A percentile compares a stretch with the other conserved stretches of the same genome.
phyloP scores from a whole-genome alignment of 2,329 filamentous ascomycete species.

The Xylaria sp. region DNA sequence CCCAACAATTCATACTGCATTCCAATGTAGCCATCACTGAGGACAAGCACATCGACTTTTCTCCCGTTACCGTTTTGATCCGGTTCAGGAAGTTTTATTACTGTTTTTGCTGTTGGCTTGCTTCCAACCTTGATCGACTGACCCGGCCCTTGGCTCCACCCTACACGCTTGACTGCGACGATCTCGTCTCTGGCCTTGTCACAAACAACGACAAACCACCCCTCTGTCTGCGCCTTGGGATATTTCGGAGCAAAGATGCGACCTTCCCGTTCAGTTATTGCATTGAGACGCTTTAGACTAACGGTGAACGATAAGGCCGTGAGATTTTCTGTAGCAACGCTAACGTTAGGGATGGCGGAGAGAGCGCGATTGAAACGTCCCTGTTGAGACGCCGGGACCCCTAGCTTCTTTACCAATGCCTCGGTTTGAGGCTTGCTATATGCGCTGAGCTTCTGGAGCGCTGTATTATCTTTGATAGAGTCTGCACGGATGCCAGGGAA shows the following conservation, averaged over 20 bases:
- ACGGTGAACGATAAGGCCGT: slow-evolving; percentile 73
- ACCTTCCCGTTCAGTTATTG: slow-evolving; percentile 70
- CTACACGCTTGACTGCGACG: slow-evolving; percentile 84
- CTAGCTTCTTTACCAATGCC: slow-evolving; percentile 62
- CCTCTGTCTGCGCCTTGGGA: slow-evolving; percentile 93
- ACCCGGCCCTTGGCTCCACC: slow-evolving; percentile 65
- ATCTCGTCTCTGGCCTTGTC: slow-evolving; percentile 77
- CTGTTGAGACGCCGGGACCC: slow-evolving; percentile 58
- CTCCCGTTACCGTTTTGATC: slow-evolving; percentile 58
- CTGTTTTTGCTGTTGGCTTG: slow-evolving; percentile 64
- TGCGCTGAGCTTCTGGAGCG: slow-evolving; percentile 55
- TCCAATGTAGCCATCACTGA: slow-evolving; percentile 89
- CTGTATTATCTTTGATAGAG: slow-evolving; percentile 50
- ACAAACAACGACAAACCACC: slow-evolving; percentile 86
- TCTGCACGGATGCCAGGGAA: slow-evolving; percentile 74
- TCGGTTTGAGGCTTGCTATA: slow-evolving; percentile 39
- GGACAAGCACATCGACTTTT: slow-evolving; percentile 76
- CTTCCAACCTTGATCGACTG: slow-evolving; percentile 53
- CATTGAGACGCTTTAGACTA: slow-evolving; percentile 73
- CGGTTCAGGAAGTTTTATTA: slow-evolving; percentile 68
- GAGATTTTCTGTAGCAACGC: slow-evolving; percentile 68
- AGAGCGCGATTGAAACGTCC: slow-evolving; percentile 67
- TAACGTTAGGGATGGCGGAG: slow-evolving; percentile 74
- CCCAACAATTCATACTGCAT: slow-evolving; percentile 66
- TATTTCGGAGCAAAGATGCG: slow-evolving; percentile 88